Conservation (phyloP, 2,329 filamentous ascomycete species). For the Cucurbitaria berberidis region DNA sequence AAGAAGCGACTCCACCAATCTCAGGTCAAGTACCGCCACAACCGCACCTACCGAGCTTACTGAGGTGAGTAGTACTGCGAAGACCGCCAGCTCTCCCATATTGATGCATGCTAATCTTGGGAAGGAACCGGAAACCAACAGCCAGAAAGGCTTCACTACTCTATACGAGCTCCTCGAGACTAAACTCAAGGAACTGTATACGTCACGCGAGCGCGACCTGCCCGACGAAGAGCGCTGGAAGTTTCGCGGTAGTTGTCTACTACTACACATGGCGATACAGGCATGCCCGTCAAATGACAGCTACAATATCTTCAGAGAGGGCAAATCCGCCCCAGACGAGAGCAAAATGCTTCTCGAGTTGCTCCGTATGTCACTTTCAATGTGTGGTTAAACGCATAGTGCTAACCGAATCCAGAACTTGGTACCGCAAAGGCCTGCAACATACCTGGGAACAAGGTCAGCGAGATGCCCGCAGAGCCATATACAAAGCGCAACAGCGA, state of each 20-base stretch:
- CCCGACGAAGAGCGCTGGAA: conserved; percentile 20
- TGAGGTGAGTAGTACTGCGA: background rate
- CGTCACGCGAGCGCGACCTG: conserved; percentile 9
- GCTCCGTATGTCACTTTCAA: background rate
- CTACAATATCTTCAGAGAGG: conserved; percentile 13
- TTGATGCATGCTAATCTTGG: background rate
- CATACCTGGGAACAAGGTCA: background rate
- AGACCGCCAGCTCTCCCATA: background rate
- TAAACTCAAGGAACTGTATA: conserved; percentile 15
- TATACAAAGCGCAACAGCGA: background rate
- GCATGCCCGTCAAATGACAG: conserved; percentile 20
- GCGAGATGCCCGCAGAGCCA: conserved; percentile 6
- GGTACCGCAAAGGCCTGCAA: background rate
- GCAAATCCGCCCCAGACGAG: background rate
- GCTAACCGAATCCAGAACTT: background rate
- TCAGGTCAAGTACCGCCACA: background rate
- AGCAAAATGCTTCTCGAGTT: conserved; percentile 11
- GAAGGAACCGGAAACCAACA: background rate
- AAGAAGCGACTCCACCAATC: too few relatives aligned
- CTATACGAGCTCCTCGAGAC: conserved; percentile 16
- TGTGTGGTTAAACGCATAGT: background rate
- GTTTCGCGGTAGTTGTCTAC: conserved; percentile 26
- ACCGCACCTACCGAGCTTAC: background rate
- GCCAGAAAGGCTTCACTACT: background rate
- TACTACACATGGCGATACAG: conserved; percentile 22